Evolutionary conservation across 345 rosid genomes (phyloP).

Genomic region (Carallia pectinifolia): DNA sequence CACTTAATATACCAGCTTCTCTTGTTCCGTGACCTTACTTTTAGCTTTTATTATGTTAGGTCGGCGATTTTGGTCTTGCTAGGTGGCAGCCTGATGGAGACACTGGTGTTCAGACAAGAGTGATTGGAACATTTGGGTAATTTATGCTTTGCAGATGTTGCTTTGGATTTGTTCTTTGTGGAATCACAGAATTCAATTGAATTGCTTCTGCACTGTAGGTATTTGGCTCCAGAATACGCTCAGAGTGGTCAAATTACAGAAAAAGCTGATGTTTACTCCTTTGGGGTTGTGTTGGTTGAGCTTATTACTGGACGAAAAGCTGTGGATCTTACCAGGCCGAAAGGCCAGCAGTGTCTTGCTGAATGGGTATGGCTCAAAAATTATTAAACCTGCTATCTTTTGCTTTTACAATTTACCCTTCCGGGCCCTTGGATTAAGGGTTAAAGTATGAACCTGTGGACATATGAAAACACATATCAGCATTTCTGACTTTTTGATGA

Average conservation of each 20-base stretch:
- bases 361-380: constrained; percentile 73
- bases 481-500: not conserved
- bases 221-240: constrained; percentile 98
- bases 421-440: not conserved
- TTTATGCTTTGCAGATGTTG: constrained; percentile 18
- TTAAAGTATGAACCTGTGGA: not conserved
- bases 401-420: not conserved
- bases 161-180: not conserved
- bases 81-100: constrained; percentile 99
- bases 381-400: not conserved
- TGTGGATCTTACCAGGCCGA: constrained; percentile 82
- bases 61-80: constrained; percentile 99
- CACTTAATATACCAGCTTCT: not conserved
- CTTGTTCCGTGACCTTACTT: constrained; percentile 8
- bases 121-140: constrained; percentile 98
- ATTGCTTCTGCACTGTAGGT: constrained; percentile 47
- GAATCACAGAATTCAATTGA: constrained; percentile 2
- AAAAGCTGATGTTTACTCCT: constrained; percentile 96
- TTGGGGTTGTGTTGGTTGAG: constrained; percentile 94
- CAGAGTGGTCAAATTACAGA: constrained; percentile 98
- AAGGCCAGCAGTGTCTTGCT: constrained; percentile 95
- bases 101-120: constrained; percentile 90
- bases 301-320: constrained; percentile 97
- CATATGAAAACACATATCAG: no score
- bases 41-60: constrained; percentile 40